Percentiles rank a stretch among this genome's conserved stretches.
These are phyloP conservation scores for Cucumis cinereus DNA, from an alignment of 306 rosid genomes.

Conservation along the genomic window DNA sequence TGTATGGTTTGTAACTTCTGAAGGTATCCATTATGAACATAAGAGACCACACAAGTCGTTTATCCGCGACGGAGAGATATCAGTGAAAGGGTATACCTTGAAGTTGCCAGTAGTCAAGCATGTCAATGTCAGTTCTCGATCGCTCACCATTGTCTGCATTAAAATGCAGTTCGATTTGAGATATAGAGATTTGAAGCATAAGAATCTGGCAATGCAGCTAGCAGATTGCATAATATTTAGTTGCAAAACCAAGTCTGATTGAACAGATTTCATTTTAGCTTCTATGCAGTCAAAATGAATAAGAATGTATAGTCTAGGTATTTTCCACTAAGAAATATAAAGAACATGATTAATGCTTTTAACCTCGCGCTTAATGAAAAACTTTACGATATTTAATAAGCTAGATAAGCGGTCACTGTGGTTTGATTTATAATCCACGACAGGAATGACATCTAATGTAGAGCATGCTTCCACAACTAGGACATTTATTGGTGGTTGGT, in stretches of 20 bases:
- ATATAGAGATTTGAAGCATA: neutral
- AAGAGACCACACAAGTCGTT: slow-evolving; percentile 66
- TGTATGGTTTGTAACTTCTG: neutral
- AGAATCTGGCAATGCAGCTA: neutral
- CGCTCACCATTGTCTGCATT: slow-evolving; percentile 82
- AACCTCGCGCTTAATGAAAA: neutral
- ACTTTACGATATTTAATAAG: neutral
- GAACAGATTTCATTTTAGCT: neutral
- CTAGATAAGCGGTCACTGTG: neutral
- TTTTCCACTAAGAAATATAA: neutral
- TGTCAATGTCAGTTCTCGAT: slow-evolving; percentile 72
- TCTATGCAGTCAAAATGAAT: neutral
- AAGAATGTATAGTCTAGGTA: neutral
- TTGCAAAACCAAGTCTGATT: neutral
- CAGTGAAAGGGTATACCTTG: slow-evolving; percentile 64
- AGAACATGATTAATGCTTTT: neutral
- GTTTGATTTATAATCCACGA: neutral
- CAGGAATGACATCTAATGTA: neutral
- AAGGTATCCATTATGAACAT: slow-evolving; percentile 30
- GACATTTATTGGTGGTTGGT: neutral
- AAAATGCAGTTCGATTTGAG: neutral
- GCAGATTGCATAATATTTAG: neutral
- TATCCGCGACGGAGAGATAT: slow-evolving; percentile 49
- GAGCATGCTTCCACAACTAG: neutral
- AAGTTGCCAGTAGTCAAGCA: slow-evolving; percentile 64